These are phyloP conservation scores for Russula griseocarnosa DNA, from an alignment of 768 basidiomycete species.

Conservation along the genomic window DNA sequence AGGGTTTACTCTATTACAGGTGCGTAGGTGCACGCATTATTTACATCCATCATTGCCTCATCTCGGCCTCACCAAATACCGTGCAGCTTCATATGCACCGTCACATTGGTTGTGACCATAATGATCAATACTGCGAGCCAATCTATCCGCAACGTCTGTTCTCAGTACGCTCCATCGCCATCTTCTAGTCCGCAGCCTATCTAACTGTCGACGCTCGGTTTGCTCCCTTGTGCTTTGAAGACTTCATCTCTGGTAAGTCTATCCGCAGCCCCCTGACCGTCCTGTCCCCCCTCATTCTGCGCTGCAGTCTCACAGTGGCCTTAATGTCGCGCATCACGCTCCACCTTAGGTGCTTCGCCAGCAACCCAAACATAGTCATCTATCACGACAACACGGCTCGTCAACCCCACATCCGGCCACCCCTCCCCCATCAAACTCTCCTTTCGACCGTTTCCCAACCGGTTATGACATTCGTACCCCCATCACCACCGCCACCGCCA, in stretches of 20 bases:
- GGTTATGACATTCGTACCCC: neutral
- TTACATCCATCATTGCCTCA: neutral
- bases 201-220: neutral
- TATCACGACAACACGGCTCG: neutral
- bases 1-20: slow-evolving; percentile 23
- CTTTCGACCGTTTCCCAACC: neutral
- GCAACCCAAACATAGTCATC: slow-evolving; percentile 32
- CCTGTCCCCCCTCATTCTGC: neutral
- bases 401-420: neutral
- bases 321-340: slow-evolving; percentile 71
- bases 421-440: neutral
- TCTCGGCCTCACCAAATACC: neutral
- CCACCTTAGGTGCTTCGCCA: slow-evolving; percentile 36
- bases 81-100: slow-evolving; percentile 38
- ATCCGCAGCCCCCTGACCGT: neutral
- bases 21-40: neutral
- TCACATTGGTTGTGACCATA: slow-evolving; percentile 39
- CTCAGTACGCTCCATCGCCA: slow-evolving; percentile 31
- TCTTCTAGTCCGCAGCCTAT: neutral
- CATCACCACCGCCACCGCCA: neutral
- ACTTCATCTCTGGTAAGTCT: slow-evolving; percentile 15
- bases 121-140: slow-evolving; percentile 36
- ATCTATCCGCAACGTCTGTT: slow-evolving; percentile 38
- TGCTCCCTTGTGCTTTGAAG: neutral
- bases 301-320: slow-evolving; percentile 40